Base-by-base conservation (phyloP, 2,329 filamentous ascomycete species). In the Lasiodiplodia gonubiensis region DNA sequence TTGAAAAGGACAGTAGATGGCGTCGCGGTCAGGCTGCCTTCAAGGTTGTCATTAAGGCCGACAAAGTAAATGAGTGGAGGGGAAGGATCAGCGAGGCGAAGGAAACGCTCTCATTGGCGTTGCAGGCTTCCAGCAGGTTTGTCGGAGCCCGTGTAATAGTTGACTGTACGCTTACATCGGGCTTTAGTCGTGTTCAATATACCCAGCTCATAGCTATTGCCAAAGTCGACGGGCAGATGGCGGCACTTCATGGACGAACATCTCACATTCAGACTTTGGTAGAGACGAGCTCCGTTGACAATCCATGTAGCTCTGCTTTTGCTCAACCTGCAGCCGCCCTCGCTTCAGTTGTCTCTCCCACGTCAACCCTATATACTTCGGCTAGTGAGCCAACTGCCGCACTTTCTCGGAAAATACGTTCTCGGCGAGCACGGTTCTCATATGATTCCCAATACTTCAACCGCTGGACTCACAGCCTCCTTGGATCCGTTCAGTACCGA, bases 61-160 rank as follows among this genome's bases (percentile, higher is more conserved):
- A 60, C 11, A 60, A 33, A 16, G 39, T 48, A 8, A 60, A 48
- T 4, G 39, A 46, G 16, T 30, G 46, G 21, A 60, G 55, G 6
- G 14, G 10, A 18, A 60, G 48, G 39, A 60, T 60, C 8, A 16
- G 37, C 4, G 55, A 60, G 37, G 55, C 55, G 23, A 60, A 60
- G 25, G 55, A 33, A 8, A 60, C 55, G 4, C 11, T 60, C 1
- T 30, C 39, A 0, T 48, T 60, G 23, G 55, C 55, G 16, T 33
- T 60, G 55, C 37, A 60, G 12, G 39, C 37, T 4, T 60, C 55
- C 16, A 48, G 25, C 39, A 46, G 37, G 55, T 60, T 18, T n/a
- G 37, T 60, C 6, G 7, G 2, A n/a, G 8, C 21, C 14, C 35
- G 1, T 7, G 2, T 11, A 2, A 0, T 0, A 18, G 1, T 25